Percentiles rank a stretch among this genome's conserved stretches.
Conservation (phyloP, 169 alveolate species). For the Plasmodium adleri region DNA sequence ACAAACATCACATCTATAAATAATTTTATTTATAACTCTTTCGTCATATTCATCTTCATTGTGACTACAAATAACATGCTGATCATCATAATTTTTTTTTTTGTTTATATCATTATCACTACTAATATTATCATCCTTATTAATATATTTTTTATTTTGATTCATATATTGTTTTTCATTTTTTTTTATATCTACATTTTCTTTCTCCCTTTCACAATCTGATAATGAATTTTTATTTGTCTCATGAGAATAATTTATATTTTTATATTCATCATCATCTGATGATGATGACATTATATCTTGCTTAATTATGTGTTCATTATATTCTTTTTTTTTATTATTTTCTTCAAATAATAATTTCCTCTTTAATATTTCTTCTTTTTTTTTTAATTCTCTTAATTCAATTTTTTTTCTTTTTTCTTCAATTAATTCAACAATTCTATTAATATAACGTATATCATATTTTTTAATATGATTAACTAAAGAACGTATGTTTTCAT, state of each 20-base stretch:
- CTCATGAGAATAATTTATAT: background rate
- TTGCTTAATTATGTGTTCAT: slow-evolving; percentile 70
- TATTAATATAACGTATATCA: slow-evolving; percentile 75
- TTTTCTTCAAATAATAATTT: slow-evolving; percentile 18
- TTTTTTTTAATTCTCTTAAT: slow-evolving; percentile 26
- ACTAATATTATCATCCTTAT: background rate
- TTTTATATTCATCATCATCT: background rate
- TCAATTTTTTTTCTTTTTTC: slow-evolving; percentile 42
- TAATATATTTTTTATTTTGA: background rate
- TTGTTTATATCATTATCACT: background rate
- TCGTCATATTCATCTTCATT: background rate
- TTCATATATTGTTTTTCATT: background rate
- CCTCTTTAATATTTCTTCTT: slow-evolving; percentile 20
- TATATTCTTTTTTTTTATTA: slow-evolving; percentile 58
- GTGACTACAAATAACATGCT: background rate
- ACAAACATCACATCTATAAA: slow-evolving; percentile 81
- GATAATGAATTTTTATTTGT: background rate
- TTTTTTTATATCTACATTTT: background rate
- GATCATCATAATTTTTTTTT: background rate
- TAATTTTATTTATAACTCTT: slow-evolving; percentile 20
- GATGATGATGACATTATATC: background rate
- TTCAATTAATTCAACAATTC: slow-evolving; percentile 37
- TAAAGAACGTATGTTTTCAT: slow-evolving; percentile 83
- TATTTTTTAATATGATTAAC: slow-evolving; percentile 84
- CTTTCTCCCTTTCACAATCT: background rate